A percentile compares a stretch with the other conserved stretches of the same genome.
Conservation (phyloP, 2,329 filamentous ascomycete genomes). For the Incumbomyces lentus region DNA sequence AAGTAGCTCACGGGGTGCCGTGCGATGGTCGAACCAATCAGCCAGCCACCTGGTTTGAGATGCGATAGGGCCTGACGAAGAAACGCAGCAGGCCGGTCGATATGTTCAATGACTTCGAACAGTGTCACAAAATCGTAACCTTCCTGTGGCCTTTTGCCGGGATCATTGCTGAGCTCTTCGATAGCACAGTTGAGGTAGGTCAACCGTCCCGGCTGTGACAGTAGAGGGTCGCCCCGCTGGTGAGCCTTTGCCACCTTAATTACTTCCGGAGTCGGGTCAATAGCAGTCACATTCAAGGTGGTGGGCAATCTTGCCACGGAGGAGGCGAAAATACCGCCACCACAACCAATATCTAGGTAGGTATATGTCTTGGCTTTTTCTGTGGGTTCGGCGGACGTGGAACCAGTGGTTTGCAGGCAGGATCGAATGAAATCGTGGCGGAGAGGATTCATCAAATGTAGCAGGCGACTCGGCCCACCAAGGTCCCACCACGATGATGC, state of each 20-base stretch:
- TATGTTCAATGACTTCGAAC: slow-evolving; percentile 94
- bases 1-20: slow-evolving; percentile 81
- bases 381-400: slow-evolving; percentile 19
- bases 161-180: slow-evolving; percentile 48
- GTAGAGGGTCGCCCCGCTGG: slow-evolving; percentile 59
- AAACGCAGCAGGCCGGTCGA: slow-evolving; percentile 65
- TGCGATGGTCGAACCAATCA: slow-evolving; percentile 85
- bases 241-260: slow-evolving; percentile 62
- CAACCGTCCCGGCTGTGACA: slow-evolving; percentile 49
- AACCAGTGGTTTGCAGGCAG: slow-evolving; percentile 43
- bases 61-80: slow-evolving; percentile 61
- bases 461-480: slow-evolving; percentile 76
- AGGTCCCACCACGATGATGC: slow-evolving; percentile 97
- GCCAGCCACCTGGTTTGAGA: slow-evolving; percentile 83
- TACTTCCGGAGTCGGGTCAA: slow-evolving; percentile 34
- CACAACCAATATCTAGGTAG: slow-evolving; percentile 89
- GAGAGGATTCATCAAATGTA: slow-evolving; percentile 96
- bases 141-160: slow-evolving; percentile 12
- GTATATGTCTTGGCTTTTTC: slow-evolving; percentile 18
- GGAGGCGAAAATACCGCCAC: slow-evolving; percentile 93
- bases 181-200: slow-evolving; percentile 67
- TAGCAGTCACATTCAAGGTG: slow-evolving; percentile 34
- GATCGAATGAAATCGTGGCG: slow-evolving; percentile 80
- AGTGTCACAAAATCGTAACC: slow-evolving; percentile 70
- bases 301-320: slow-evolving; percentile 34